phyloP scores from a whole-genome alignment of 306 rosid species.

The Glycine latifolia region DNA sequence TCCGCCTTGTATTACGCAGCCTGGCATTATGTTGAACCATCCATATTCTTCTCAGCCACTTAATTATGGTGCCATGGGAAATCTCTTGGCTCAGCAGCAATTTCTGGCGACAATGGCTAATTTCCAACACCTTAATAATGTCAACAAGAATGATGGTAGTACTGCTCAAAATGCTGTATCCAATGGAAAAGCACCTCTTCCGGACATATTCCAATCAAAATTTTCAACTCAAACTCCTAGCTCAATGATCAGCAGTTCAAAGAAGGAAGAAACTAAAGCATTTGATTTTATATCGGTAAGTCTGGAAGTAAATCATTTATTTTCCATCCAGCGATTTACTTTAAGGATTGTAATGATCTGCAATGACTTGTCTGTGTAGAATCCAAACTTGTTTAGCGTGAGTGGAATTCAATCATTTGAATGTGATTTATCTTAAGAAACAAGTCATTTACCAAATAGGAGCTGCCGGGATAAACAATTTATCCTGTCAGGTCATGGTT shows the following conservation, averaged over 20 bases:
- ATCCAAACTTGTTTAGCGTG: neutral
- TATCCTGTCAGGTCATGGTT: conserved; percentile 6
- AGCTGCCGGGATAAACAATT: conserved; percentile 3
- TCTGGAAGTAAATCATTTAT: neutral
- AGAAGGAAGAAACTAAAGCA: conserved; percentile 29
- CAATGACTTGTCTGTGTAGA: neutral
- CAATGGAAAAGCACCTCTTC: conserved; percentile 22
- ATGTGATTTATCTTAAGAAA: neutral
- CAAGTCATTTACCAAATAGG: neutral
- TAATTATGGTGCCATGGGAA: conserved; percentile 28
- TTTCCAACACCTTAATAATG: conserved; percentile 11
- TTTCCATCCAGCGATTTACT: neutral
- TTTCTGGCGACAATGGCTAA: conserved; percentile 26
- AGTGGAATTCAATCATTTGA: conserved; percentile 3
- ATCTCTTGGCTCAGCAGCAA: conserved; percentile 34
- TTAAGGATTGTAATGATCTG: neutral
- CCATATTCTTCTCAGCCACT: conserved; percentile 17
- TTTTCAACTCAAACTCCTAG: conserved; percentile 22
- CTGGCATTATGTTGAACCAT: conserved; percentile 21
- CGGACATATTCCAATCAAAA: conserved; percentile 32
- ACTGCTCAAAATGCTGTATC: neutral
- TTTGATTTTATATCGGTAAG: conserved; percentile 34
- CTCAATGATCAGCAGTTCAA: conserved; percentile 10
- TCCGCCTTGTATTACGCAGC: neutral
- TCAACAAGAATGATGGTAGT: conserved; percentile 9